These are phyloP conservation scores for Asclepias syriaca DNA, from an alignment of 257 asterid species.

Conservation along the genomic window DNA sequence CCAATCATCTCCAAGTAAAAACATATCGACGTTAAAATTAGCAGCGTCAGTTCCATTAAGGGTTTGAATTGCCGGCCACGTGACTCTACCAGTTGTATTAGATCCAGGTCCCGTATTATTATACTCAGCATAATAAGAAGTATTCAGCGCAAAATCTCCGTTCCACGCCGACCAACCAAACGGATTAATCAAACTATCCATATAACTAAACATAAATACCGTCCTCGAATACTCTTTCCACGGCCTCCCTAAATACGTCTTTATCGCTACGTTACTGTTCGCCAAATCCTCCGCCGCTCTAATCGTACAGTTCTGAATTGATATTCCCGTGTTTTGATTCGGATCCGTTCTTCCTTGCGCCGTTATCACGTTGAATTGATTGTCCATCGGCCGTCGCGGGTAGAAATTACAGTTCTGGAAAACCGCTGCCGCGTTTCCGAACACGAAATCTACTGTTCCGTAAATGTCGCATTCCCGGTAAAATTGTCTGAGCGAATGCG, in stretches of 20 bases:
- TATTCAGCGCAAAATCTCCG: conserved; percentile 63
- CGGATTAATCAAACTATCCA: conserved; percentile 37
- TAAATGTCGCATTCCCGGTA: conserved; percentile 59
- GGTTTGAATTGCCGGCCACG: conserved; percentile 58
- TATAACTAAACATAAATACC: conserved; percentile 41
- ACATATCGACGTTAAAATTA: conserved; percentile 46
- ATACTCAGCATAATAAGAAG: conserved; percentile 64
- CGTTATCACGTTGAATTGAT: conserved; percentile 62
- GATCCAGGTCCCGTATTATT: conserved; percentile 61
- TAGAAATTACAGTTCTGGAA: conserved; percentile 60
- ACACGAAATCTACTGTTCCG: conserved; percentile 83
- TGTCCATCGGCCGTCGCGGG: conserved; percentile 50
- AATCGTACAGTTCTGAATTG: conserved; percentile 53
- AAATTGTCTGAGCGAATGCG: conserved; percentile 71
- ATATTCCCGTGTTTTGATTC: conserved; percentile 75
- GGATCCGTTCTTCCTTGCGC: conserved; percentile 78
- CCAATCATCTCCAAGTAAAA: conserved; percentile 59
- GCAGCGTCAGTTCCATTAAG: conserved; percentile 46
- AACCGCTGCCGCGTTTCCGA: conserved; percentile 67
- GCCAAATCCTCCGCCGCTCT: conserved; percentile 50
- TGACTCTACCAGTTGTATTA: conserved; percentile 39
- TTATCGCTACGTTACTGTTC: conserved; percentile 10
- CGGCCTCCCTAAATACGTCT: conserved; percentile 68
- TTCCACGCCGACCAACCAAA: conserved; percentile 62
- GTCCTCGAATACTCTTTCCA: conserved; percentile 78